Percentiles rank a stretch among this genome's conserved stretches.
phyloP scores from a whole-genome alignment of 352 stramenopile species.

The Globisporangium cystogenes region DNA sequence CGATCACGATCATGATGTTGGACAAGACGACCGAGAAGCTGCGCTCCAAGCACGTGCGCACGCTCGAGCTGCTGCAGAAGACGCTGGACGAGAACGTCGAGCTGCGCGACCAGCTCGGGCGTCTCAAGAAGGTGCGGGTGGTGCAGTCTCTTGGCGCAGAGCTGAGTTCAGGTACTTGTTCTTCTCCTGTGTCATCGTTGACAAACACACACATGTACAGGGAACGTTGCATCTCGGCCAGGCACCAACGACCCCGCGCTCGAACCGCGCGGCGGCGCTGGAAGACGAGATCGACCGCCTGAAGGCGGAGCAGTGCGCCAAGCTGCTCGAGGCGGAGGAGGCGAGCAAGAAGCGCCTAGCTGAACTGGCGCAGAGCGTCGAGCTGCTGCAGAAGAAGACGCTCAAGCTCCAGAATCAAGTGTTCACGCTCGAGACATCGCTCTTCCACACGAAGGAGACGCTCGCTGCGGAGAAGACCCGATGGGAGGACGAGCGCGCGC shows the following conservation, averaged over 20 bases:
- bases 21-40: slow-evolving; percentile 64
- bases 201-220: slow-evolving; percentile 13
- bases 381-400: slow-evolving; percentile 27
- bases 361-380: slow-evolving; percentile 22
- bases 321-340: slow-evolving; percentile 34
- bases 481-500: slow-evolving; percentile 27
- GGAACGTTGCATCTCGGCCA: slow-evolving; percentile 44
- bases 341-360: slow-evolving; percentile 16
- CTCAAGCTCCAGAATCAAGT: slow-evolving; percentile 54
- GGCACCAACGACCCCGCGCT: slow-evolving; percentile 13
- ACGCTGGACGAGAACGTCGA: slow-evolving; percentile 75
- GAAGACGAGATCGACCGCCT: slow-evolving; percentile 58
- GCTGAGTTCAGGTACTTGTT: too few relatives aligned
- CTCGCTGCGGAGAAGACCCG: slow-evolving; percentile 26
- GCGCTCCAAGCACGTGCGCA: slow-evolving; percentile 76
- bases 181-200: not conserved
- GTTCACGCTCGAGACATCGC: slow-evolving; percentile 34
- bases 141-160: too few relatives aligned
- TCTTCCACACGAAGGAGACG: slow-evolving; percentile 26
- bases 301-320: slow-evolving; percentile 34
- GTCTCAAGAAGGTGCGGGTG: slow-evolving; percentile 36
- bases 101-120: slow-evolving; percentile 37
- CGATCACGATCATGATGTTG: slow-evolving; percentile 33
- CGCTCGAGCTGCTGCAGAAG: slow-evolving; percentile 73
- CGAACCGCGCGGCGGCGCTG: slow-evolving; percentile 39